phyloP scores from a whole-genome alignment of 441 rosid species.

The Populus hybrid region DNA sequence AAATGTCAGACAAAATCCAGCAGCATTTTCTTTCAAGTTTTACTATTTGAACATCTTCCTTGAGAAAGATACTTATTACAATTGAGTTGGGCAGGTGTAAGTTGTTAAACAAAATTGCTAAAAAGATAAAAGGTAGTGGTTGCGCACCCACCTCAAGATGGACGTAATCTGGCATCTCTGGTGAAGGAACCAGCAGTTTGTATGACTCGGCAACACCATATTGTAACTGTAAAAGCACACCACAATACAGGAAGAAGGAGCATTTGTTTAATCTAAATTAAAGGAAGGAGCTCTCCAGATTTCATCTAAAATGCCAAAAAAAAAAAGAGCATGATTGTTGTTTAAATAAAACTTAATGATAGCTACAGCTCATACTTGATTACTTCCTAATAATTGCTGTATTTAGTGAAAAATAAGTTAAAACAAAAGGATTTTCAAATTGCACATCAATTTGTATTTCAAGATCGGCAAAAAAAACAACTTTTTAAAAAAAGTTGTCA shows the following conservation, averaged over 20 bases:
- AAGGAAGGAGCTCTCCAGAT: too few species aligned
- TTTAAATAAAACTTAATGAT: background rate
- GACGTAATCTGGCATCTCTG: constrained; percentile 40
- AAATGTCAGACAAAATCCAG: background rate
- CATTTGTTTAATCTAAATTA: background rate
- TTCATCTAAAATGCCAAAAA: background rate
- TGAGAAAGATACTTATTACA: background rate
- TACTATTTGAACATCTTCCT: background rate
- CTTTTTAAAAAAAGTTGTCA: background rate
- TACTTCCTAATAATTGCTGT: background rate
- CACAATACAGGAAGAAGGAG: background rate
- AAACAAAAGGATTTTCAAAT: background rate
- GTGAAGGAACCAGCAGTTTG: constrained; percentile 48
- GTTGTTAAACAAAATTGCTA: background rate
- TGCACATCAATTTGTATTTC: background rate
- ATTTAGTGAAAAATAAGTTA: background rate
- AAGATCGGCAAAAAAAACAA: background rate
- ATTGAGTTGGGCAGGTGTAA: background rate
- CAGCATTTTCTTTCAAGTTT: background rate
- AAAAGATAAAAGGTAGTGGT: background rate
- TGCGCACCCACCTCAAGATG: constrained; percentile 47
- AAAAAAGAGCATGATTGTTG: background rate
- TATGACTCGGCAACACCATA: constrained; percentile 66
- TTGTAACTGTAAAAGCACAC: constrained; percentile 46
- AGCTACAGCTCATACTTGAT: background rate